Base-by-base conservation (phyloP, 2,329 filamentous ascomycete genomes). In the Monosporascus sp. region DNA sequence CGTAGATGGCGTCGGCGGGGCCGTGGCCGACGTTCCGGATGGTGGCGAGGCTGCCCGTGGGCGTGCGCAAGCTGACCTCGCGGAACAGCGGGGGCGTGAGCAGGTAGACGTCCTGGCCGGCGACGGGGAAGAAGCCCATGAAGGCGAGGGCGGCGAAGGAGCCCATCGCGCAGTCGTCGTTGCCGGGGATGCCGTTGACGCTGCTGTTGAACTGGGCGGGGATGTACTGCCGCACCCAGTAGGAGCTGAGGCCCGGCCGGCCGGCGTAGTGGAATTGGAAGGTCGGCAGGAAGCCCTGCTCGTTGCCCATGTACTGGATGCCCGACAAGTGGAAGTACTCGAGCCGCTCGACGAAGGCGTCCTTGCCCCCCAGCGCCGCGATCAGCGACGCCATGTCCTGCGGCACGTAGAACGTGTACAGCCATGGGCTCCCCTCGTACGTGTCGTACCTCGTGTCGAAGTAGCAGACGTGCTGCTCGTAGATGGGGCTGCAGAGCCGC, bases 301-400 rank as follows among this genome's bases (percentile, higher is more conserved):
- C 78, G 66, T 90, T 86, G 50, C 87, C 87, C 59, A 90, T 80
- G 67, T 90, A 88, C 24, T 85, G 76, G 17, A 89, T 76, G 2
- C 84, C 84, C 0, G 79, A 82, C 49, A 79, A 74, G 67, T 89
- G 87, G 57, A 88, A 80, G 70, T 81, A 89, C 50, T 80, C 72
- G 0, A 91, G 78, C 0, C 87, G 79, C 37, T 76, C 69, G 47
- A 79, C 70, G 65, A 89, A 89, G 7, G 63, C 64, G 0, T 78
- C 71, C 0, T 70, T 70, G 0, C 87, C 87, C 35, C 86, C 87
- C 49, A 89, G 77, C 61, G 5, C 60, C 55, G 5, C 66, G 69
- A 48, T 69, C 59, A 52, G 69, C 68, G 37, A 57, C 17, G 65
- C 68, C 55, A 69, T 69, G 38, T 79, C 74, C 3, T 79, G 74